Percentiles rank a stretch among this genome's conserved stretches.
These are phyloP conservation scores for Diaporthe sp. DNA, from an alignment of 2,329 filamentous ascomycete species.

Conservation along the genomic window DNA sequence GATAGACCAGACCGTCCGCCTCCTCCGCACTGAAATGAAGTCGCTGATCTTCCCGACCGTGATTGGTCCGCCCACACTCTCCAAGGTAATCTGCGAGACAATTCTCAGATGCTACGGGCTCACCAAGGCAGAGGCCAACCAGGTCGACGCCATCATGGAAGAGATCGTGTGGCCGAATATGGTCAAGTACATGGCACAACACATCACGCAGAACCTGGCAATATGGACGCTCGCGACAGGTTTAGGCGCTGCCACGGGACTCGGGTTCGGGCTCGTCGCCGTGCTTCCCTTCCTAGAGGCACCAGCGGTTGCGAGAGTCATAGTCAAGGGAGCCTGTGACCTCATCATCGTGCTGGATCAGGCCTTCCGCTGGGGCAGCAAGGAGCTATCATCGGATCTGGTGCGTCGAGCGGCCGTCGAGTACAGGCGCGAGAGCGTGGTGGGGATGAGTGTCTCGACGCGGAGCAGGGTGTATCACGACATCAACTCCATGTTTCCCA, in stretches of 20 bases:
- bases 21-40: not conserved
- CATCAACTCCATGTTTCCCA: not conserved
- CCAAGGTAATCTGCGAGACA: not conserved
- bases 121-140: not conserved
- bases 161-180: not conserved
- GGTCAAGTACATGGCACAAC: not conserved
- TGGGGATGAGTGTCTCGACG: not conserved
- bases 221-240: not conserved
- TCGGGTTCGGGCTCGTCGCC: not conserved
- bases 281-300: not conserved
- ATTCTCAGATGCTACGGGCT: not conserved
- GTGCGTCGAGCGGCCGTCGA: not conserved
- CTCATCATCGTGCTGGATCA: not conserved
- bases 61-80: not conserved
- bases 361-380: not conserved
- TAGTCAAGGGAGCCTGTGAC: not conserved
- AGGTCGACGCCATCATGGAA: not conserved
- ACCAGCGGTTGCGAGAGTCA: not conserved
- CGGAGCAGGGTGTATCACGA: not conserved
- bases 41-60: not conserved
- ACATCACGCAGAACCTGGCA: not conserved
- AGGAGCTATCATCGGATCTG: not conserved
- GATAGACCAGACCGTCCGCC: not conserved
- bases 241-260: not conserved
- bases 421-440: not conserved